Evolutionary conservation across 1,284 basidiomycete species (phyloP), one percentile per base, ranked within the genome.

Genomic region (Porogramme epimiltina): DNA sequence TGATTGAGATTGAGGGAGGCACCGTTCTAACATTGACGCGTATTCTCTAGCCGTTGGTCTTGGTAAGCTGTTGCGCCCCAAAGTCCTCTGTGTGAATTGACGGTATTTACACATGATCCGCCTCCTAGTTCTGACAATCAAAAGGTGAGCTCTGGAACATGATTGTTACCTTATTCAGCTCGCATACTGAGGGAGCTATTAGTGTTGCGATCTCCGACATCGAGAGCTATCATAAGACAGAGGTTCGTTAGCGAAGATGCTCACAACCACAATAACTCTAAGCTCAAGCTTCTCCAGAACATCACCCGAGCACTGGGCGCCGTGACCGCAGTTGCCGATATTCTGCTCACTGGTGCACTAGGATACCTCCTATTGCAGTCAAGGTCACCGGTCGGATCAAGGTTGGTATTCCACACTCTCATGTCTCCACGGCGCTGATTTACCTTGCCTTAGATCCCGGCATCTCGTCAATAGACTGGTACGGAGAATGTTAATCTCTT

Each of bases 381-480:
- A 23, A 38, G 42, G 10, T 10, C 15, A 38, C 1, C n/a, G 48
- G 34, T 39, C 41, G 4, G 44, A 36, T 41, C 28, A 19, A n/a
- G 46, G 19, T 5, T 5, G 5, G n/a, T 18, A 37, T 37, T 18
- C 34, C 15, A 15, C 28, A 31, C 9, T 15, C 8, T 15, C 9
- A 8, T 31, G 15, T 31, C 15, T 31, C 28, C 13, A 18, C 5
- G n/a, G n/a, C 8, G 34, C n/a, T 37, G 9, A 16, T 37, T 9
- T 13, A 10, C 10, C n/a, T 37, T 5, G 8, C 9, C 34, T 18
- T 18, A 49, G 47, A 23, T 42, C 42, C 2, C 37, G 36, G 13
- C 41, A 42, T 8, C 15, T 49, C 34, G 39, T 49, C 22, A 19
- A 38, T 33, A 36, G 42, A 19, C 36, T 49, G 34, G 47, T 42